Conservation (phyloP, 768 basidiomycete genomes). For the Naganishia vishniacii region DNA sequence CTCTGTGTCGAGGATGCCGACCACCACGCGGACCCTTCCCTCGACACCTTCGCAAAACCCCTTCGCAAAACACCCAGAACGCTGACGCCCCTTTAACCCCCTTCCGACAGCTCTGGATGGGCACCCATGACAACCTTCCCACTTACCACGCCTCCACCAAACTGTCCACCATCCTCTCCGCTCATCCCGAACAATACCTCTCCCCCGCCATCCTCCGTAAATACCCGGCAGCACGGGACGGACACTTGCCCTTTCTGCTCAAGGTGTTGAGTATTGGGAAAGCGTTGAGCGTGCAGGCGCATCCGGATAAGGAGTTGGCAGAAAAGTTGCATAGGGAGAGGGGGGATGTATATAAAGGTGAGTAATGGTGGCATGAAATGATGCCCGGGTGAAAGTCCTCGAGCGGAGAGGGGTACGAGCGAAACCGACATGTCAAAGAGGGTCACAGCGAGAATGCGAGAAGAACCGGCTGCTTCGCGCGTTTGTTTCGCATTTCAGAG, state of each 20-base stretch:
- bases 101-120: conserved; percentile 84
- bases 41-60: too few relatives aligned
- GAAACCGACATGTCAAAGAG: too few relatives aligned
- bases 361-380: conserved; percentile 56
- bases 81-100: neutral
- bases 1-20: too few relatives aligned
- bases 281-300: conserved; percentile 83
- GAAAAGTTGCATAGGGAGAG: conserved; percentile 61
- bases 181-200: conserved; percentile 63
- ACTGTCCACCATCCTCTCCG: conserved; percentile 60
- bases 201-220: conserved; percentile 54
- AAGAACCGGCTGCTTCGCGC: too few relatives aligned
- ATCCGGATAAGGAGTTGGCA: conserved; percentile 80
- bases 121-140: conserved; percentile 77
- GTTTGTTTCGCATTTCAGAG: too few relatives aligned
- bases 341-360: conserved; percentile 88
- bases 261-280: conserved; percentile 86
- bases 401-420: too few relatives aligned
- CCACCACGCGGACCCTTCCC: too few relatives aligned
- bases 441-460: too few relatives aligned
- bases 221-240: conserved; percentile 57
- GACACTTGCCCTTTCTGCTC: conserved; percentile 83
- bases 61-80: too few relatives aligned
- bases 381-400: too few relatives aligned
- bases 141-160: conserved; percentile 55